These are phyloP conservation scores for Hymenoscyphus salicellus DNA, from an alignment of 2,329 filamentous ascomycete genomes.

Conservation along the genomic window DNA sequence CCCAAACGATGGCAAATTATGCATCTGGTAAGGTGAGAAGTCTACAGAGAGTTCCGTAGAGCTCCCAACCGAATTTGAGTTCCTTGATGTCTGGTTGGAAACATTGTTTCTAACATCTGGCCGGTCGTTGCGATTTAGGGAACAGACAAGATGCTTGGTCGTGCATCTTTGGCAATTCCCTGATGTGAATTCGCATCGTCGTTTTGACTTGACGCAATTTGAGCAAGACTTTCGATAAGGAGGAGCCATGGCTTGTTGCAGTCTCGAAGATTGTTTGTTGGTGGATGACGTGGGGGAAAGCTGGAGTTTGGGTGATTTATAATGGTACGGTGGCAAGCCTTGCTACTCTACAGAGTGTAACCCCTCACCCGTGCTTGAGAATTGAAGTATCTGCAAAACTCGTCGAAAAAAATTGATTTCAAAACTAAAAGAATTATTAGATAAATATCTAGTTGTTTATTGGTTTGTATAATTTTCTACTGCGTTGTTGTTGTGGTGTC, in stretches of 20 bases:
- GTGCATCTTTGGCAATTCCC: neutral
- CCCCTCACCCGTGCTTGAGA: too few relatives aligned
- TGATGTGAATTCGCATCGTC: neutral
- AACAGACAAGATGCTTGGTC: neutral
- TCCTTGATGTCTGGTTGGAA: neutral
- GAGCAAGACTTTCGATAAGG: slow-evolving; percentile 5
- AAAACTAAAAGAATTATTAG: too few relatives aligned
- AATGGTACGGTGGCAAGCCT: too few relatives aligned
- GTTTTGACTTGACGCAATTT: slow-evolving; percentile 4
- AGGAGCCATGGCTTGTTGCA: neutral
- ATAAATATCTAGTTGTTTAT: too few relatives aligned
- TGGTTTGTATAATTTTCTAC: too few relatives aligned
- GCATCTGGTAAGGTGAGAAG: neutral
- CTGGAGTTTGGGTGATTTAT: neutral
- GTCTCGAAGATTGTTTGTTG: neutral
- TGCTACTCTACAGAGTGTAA: too few relatives aligned
- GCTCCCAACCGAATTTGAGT: neutral
- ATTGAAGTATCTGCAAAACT: too few relatives aligned
- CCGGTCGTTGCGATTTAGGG: neutral
- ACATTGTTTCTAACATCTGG: neutral
- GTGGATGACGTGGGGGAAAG: too few relatives aligned
- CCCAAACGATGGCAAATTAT: neutral
- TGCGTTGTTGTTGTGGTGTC: too few relatives aligned
- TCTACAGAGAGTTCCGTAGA: neutral
- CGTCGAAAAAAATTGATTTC: too few relatives aligned